These are phyloP conservation scores for Neoarthrinium moseri DNA, from an alignment of 2,329 filamentous ascomycete genomes.

Conservation along the genomic window DNA sequence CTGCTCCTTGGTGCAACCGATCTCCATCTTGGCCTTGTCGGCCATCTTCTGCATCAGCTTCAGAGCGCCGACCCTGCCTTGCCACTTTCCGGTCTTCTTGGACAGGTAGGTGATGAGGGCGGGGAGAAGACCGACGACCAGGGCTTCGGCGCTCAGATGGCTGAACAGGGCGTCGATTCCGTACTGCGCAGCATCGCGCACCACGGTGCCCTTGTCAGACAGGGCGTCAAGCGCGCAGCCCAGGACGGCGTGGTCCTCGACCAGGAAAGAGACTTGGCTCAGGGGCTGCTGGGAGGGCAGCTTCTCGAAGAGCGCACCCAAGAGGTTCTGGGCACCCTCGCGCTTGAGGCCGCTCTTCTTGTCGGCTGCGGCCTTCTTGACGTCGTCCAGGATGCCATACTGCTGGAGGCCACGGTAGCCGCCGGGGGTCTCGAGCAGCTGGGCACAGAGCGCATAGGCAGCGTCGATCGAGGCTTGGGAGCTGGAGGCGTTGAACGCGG, in stretches of 20 bases:
- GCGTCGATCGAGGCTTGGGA: slow-evolving; percentile 69
- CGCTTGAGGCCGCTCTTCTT: slow-evolving; percentile 88
- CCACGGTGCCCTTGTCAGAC: slow-evolving; percentile 84
- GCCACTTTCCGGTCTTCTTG: slow-evolving; percentile 92
- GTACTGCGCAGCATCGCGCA: slow-evolving; percentile 90
- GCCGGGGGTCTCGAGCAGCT: slow-evolving; percentile 53
- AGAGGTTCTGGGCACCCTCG: slow-evolving; percentile 91
- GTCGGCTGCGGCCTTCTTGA: slow-evolving; percentile 76
- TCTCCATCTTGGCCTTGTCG: slow-evolving; percentile 84
- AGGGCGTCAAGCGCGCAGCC: slow-evolving; percentile 77
- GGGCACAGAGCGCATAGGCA: slow-evolving; percentile 56
- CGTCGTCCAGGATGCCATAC: slow-evolving; percentile 54
- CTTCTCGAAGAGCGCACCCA: slow-evolving; percentile 90
- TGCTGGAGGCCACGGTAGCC: slow-evolving; percentile 51
- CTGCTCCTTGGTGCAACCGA: slow-evolving; percentile 76
- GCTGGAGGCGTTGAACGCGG: slow-evolving; percentile 67
- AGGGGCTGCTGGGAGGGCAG: slow-evolving; percentile 75
- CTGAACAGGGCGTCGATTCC: slow-evolving; percentile 86
- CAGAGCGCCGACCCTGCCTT: slow-evolving; percentile 86
- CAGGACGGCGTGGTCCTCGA: slow-evolving; percentile 77
- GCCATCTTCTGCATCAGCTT: slow-evolving; percentile 89
- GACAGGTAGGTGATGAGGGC: slow-evolving; percentile 71
- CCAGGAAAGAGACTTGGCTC: slow-evolving; percentile 77
- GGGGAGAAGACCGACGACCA: slow-evolving; percentile 80
- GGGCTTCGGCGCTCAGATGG: slow-evolving; percentile 75